These are phyloP conservation scores for Mollisiaceae sp. DNA, from an alignment of 2,329 filamentous ascomycete genomes.

Conservation along the genomic window DNA sequence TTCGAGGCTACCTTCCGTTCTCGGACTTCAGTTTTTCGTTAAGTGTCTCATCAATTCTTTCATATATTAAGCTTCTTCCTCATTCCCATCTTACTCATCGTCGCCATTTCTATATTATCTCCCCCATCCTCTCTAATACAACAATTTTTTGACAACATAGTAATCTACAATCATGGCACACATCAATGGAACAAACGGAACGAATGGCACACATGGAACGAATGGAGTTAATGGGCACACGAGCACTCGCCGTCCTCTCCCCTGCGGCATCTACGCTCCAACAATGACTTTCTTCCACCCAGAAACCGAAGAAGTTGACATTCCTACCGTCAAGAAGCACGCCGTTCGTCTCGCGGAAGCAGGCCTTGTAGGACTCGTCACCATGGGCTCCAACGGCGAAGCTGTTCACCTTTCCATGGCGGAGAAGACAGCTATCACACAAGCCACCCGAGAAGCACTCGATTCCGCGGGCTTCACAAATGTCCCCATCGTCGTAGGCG, in stretches of 20 bases:
- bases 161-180: slow-evolving; percentile 12
- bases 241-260: slow-evolving; percentile 61
- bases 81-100: slow-evolving; percentile 9
- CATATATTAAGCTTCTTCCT: slow-evolving; percentile 20
- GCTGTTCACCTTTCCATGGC: slow-evolving; percentile 81
- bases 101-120: not conserved
- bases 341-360: slow-evolving; percentile 77
- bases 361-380: slow-evolving; percentile 81
- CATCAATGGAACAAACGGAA: slow-evolving; percentile 23
- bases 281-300: slow-evolving; percentile 91
- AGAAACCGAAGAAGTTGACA: slow-evolving; percentile 83
- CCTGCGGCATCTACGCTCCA: slow-evolving; percentile 84
- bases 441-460: slow-evolving; percentile 79
- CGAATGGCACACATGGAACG: slow-evolving; percentile 36
- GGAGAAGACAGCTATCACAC: slow-evolving; percentile 77
- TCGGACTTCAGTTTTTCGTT: slow-evolving; percentile 18
- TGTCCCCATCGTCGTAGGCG: slow-evolving; percentile 82
- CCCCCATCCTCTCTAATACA: slow-evolving; percentile 16
- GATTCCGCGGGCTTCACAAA: slow-evolving; percentile 78
- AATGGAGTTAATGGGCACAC: slow-evolving; percentile 42
- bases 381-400: slow-evolving; percentile 91
- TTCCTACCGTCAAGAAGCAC: slow-evolving; percentile 79
- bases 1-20: slow-evolving; percentile 20
- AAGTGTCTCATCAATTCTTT: slow-evolving; percentile 16
- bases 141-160: slow-evolving; percentile 16